Conservation (phyloP, 495 filamentous ascomycete species). For the Ramalina intermedia region DNA sequence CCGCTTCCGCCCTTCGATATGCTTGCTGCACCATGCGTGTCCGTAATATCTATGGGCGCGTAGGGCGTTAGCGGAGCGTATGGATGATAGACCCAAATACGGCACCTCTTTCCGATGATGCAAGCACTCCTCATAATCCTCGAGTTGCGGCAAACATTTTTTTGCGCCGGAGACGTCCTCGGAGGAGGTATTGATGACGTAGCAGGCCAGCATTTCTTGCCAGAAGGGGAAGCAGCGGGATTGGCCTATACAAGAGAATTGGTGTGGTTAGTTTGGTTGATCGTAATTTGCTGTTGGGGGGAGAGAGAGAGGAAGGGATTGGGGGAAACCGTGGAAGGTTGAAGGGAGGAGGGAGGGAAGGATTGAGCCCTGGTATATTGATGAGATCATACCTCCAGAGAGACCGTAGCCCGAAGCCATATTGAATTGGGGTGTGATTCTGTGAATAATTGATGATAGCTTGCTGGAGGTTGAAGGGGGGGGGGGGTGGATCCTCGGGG, state of each 20-base stretch:
- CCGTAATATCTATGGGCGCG: slow-evolving; percentile 51
- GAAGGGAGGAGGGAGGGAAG: background rate
- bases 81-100: slow-evolving; percentile 11
- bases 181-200: slow-evolving; percentile 63
- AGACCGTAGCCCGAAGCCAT: slow-evolving; percentile 17
- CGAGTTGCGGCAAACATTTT: slow-evolving; percentile 78
- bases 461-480: no score
- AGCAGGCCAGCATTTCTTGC: slow-evolving; percentile 86
- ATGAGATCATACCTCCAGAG: slow-evolving; percentile 5
- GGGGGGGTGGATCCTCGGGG: no score
- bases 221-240: slow-evolving; percentile 97
- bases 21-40: slow-evolving; percentile 66
- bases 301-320: background rate
- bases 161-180: slow-evolving; percentile 67
- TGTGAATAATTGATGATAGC: no score
- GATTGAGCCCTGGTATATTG: background rate
- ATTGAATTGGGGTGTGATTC: no score
- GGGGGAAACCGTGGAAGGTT: background rate
- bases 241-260: slow-evolving; percentile 39
- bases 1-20: slow-evolving; percentile 68
- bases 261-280: slow-evolving; percentile 1
- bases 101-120: slow-evolving; percentile 94
- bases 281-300: background rate
- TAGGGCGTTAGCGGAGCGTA: slow-evolving; percentile 3
- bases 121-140: slow-evolving; percentile 97